Base-by-base conservation (phyloP, 768 basidiomycete species). In the Neoboletus subvelutipes region DNA sequence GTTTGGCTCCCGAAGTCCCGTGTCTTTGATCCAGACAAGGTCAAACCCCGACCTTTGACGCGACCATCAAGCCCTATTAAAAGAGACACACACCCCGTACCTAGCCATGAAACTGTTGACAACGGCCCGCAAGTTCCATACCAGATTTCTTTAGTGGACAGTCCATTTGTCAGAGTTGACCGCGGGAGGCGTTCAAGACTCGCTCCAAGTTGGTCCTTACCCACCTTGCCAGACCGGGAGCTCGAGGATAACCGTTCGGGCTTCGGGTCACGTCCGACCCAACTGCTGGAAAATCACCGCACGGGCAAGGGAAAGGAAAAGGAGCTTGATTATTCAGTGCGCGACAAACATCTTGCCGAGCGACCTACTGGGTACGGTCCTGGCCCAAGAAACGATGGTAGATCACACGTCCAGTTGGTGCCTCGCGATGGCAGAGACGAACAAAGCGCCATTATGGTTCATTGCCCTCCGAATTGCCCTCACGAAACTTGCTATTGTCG, bases 1-100 rank as follows among this genome's bases (percentile, higher is more conserved):
- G 15, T 71, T 18, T 73, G 71, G 70, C 51, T 59, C 40, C 70
- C 71, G 7, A 51, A 52, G 45, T 31, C 61, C 22, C 71, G 62
- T 10, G 15, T 52, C 31, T 73, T 69, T 42, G 58, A 73, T 50
- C 65, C 69, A 15, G 59, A 55, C 55, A 69, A 64, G 45, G 51
- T 73, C 43, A 71, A 71, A 46, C 42, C 55, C 40, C 48, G 60
- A 50, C 61, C 67, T 40, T 31, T 36, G 48, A 65, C 65, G 29
- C 62, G 67, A 37, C 54, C 69, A 13, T 48, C 69, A n/a, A 69
- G 67, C 43, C 67, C 67, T 18, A 39, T 13, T 4, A 71, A 69
- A 45, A 29, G 12, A 13, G 9, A 20, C 20, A 18, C 20, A 10
- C 50, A 50, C 3, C 4, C 53, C 46, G 5, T 46, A 5, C 34